phyloP scores from a whole-genome alignment of 768 basidiomycete genomes.

The Candolleomyces aberdarensis region DNA sequence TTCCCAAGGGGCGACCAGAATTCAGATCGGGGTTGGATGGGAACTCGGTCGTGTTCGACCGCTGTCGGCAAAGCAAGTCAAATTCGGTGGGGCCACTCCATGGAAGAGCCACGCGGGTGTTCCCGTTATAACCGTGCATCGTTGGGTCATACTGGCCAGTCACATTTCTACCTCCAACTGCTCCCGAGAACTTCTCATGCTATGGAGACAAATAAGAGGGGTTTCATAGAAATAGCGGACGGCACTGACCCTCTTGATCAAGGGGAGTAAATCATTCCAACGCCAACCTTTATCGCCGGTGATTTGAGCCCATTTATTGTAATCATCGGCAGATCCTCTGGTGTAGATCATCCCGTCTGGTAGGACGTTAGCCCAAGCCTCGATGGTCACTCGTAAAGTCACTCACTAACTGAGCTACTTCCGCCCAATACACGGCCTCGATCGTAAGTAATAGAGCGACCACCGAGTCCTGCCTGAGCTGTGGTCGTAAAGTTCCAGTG shows the following conservation, averaged over 20 bases:
- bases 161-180: conserved; percentile 14
- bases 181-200: conserved; percentile 16
- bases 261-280: conserved; percentile 20
- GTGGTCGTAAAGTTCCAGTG: conserved; percentile 32
- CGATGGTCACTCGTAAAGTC: neutral
- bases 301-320: conserved; percentile 16
- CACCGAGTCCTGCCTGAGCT: conserved; percentile 24
- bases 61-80: conserved; percentile 27
- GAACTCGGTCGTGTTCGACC: conserved; percentile 31
- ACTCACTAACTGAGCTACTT: conserved; percentile 28
- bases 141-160: conserved; percentile 10
- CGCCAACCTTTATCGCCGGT: conserved; percentile 21
- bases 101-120: conserved; percentile 27
- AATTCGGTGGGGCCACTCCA: conserved; percentile 25
- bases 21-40: conserved; percentile 42
- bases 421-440: conserved; percentile 32
- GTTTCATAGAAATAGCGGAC: neutral
- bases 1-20: conserved; percentile 36
- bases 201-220: conserved; percentile 7
- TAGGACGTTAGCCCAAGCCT: neutral
- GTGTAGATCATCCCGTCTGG: conserved; percentile 22
- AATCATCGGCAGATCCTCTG: conserved; percentile 21
- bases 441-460: conserved; percentile 21
- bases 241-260: conserved; percentile 14
- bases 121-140: conserved; percentile 26